Percentiles rank a stretch among this genome's conserved stretches.
phyloP scores from a whole-genome alignment of 2,329 filamentous ascomycete genomes.

The Dactylellina leptospora region DNA sequence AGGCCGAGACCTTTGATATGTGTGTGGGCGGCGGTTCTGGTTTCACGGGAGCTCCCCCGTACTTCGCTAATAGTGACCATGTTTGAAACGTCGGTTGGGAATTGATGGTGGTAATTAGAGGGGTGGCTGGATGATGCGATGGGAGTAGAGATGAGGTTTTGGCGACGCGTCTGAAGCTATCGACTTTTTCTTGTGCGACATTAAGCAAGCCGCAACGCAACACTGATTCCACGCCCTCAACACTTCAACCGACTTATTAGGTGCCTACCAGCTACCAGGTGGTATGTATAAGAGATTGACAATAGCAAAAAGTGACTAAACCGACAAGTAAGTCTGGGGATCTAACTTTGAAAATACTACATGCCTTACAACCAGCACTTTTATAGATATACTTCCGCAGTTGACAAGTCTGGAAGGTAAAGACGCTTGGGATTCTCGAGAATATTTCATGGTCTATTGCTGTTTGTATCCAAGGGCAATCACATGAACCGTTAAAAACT shows the following conservation, averaged over 20 bases:
- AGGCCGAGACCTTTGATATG: constrained; percentile 96
- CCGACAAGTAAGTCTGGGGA: too few species aligned
- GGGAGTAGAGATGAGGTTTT: constrained; percentile 26
- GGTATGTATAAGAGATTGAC: too few species aligned
- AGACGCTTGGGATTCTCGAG: not conserved
- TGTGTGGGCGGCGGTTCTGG: constrained; percentile 93
- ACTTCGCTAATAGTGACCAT: constrained; percentile 51
- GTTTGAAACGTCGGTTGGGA: constrained; percentile 17
- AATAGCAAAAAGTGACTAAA: too few species aligned
- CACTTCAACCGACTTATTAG: too few species aligned
- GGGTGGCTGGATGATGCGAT: constrained; percentile 7
- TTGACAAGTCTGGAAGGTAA: not conserved
- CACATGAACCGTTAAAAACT: constrained; percentile 1
- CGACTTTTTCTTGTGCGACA: constrained; percentile 47
- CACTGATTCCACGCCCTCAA: too few species aligned
- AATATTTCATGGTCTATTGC: not conserved
- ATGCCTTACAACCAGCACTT: too few species aligned
- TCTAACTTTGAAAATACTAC: too few species aligned
- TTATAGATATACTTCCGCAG: too few species aligned
- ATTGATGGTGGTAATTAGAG: constrained; percentile 4
- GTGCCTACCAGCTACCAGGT: too few species aligned
- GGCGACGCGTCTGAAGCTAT: constrained; percentile 47
- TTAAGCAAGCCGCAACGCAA: constrained; percentile 44
- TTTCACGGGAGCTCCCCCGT: constrained; percentile 59
- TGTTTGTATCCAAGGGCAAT: not conserved